Evolutionary conservation across 805 yeast species (phyloP), one percentile per base, ranked within the genome.

Genomic region (Candida vaughaniae): DNA sequence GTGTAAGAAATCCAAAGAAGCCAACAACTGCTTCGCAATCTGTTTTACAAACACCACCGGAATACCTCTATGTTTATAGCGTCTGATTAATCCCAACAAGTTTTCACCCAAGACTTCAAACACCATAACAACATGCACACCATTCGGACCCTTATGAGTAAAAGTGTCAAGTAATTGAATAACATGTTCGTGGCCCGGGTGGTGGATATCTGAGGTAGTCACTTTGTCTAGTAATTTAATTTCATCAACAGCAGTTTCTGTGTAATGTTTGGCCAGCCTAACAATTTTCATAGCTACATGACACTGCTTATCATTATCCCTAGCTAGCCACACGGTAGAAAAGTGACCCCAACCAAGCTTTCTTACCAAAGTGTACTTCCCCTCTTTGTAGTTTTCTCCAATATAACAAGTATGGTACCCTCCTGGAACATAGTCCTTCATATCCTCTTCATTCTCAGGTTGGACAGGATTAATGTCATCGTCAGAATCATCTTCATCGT

Each of bases 301-400:
- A 32, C 75, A 65, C 42, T 75, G 71, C 38, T 70, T 66, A 44
- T 67, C 71, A 36, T 69, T 64, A 34, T 77, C 77, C 42, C 65
- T 73, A 4, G 96, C 98, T 19, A 86, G 68, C 97, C 96, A 90
- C 16, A 87, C 97, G 1, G 96, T 93, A 18, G 95, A 83, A 56
- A 93, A 93, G 62, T 93, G 97, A 23, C 99, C 99, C 99, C 99
- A 93, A 0, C 99, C 99, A 3, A 93, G 69, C 56, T 93, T 93
- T 43, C 98, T 77, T 20, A 86, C 90, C 33, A 93, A 62, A 1
- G 81, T 71, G 58, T 93, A 93, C 41, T 85, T 77, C 14, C 79
- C 78, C 38, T 84, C 70, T 50, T 87, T 85, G 60, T 83, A 91
- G 16, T 63, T 62, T 57, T 95, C 99, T 5, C 98, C 98, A 33